Evolutionary conservation across 306 rosid genomes (phyloP), one percentile per base, ranked within the genome.

Genomic region (Pueraria montana): DNA sequence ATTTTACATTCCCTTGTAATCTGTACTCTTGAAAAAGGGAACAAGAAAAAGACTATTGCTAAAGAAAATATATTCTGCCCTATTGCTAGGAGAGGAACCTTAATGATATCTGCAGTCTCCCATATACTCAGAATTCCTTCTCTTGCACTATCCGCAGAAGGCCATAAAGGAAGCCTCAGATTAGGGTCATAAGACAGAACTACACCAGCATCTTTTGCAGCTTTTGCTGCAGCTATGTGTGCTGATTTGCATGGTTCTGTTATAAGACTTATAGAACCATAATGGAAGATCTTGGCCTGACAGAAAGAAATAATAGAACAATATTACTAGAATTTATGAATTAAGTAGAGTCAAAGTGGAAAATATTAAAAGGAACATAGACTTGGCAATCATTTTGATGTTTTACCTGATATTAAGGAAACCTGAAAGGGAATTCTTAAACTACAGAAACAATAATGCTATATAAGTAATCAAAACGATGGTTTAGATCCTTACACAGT

Each of bases 211-310:
- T 95, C 98, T 85, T 88, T 95, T 70, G 99, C 99, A 55, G 98
- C 92, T 88, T 88, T 93, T 68, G 92, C 87, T 20, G 98, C 99
- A 69, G 99, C 98, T 75, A 93, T 89, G 85, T 95, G 99, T 13
- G 98, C 94, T 0, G 99, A 93, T 85, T 92, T 95, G 92, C 99
- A 93, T 20, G 99, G 99, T 79, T 95, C 97, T 46, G 97, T 92
- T 78, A 95, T 95, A 18, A 95, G 99, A 90, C 99, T 95, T 76
- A 95, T 92, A 23, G 99, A 93, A 65, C 99, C 98, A 81, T 93
- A 92, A 77, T 95, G 98, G 72, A 95, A 91, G 34, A 95, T 90
- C 84, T 91, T 92, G 77, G 99, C 98, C 99, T 95, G 90, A 84
- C 89, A 86, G 74, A 77, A 83, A 77, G 63, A 58, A 66, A 83